Percentiles rank a stretch among this genome's conserved stretches.
Conservation (phyloP, 2,329 filamentous ascomycete genomes). For the Xylariaceae sp. region DNA sequence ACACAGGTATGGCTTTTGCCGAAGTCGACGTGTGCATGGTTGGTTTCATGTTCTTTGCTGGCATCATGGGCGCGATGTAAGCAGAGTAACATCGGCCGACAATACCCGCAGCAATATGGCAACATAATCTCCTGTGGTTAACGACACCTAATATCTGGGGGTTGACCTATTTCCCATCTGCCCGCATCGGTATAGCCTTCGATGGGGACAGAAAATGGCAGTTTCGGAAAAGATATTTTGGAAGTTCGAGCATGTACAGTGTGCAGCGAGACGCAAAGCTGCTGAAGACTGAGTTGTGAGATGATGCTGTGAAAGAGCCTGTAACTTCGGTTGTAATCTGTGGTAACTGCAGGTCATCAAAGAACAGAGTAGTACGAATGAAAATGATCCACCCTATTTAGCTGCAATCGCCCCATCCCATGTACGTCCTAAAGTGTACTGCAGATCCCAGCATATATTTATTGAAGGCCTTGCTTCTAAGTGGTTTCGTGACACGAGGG, state of each 20-base stretch:
- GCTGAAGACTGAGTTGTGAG: conserved; percentile 13
- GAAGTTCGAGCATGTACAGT: conserved; percentile 17
- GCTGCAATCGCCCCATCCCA: too few relatives aligned
- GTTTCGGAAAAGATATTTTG: conserved; percentile 18
- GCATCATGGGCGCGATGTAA: conserved; percentile 11
- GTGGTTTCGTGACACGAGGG: too few relatives aligned
- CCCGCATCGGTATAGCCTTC: conserved; percentile 4
- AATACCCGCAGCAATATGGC: too few relatives aligned
- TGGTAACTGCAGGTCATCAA: conserved; percentile 18
- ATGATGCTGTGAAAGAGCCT: conserved; percentile 7
- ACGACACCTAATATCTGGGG: not conserved
- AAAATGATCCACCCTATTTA: too few relatives aligned
- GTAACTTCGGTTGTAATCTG: conserved; percentile 14
- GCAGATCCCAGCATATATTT: too few relatives aligned
- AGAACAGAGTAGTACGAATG: not conserved
- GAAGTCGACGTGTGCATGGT: not conserved
- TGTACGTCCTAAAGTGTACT: too few relatives aligned
- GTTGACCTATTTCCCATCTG: not conserved
- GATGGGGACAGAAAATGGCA: conserved; percentile 3
- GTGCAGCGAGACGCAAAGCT: conserved; percentile 13
- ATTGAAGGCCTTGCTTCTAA: too few relatives aligned
- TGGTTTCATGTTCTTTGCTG: not conserved
- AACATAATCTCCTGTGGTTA: too few relatives aligned
- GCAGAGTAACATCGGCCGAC: not conserved
- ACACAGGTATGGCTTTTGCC: conserved; percentile 5